phyloP scores from a whole-genome alignment of 2,329 filamentous ascomycete species.

The Penicillium sp. region DNA sequence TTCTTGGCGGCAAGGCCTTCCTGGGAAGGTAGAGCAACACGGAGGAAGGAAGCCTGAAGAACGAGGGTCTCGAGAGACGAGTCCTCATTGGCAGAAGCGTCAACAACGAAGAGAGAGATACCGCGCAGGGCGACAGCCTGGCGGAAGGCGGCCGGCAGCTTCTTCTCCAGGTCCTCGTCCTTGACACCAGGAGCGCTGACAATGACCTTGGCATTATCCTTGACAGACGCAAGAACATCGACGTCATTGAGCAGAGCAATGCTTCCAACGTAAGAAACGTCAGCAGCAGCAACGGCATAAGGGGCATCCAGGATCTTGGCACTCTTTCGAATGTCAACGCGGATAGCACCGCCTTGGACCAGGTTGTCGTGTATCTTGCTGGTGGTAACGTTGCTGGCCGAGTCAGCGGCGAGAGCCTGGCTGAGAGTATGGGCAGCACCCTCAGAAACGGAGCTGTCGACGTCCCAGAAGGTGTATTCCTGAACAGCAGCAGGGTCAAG shows the following conservation, averaged over 20 bases:
- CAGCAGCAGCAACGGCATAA: conserved; percentile 75
- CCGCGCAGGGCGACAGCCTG: conserved; percentile 69
- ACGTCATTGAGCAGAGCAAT: conserved; percentile 77
- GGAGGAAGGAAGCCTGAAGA: conserved; percentile 78
- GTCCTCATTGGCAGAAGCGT: conserved; percentile 66
- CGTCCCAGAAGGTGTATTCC: conserved; percentile 93
- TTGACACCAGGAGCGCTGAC: conserved; percentile 76
- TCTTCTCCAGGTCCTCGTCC: conserved; percentile 85
- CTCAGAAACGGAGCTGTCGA: conserved; percentile 69
- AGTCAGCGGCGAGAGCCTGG: conserved; percentile 60
- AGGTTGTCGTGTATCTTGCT: conserved; percentile 62
- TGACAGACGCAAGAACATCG: conserved; percentile 68
- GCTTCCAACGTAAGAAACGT: conserved; percentile 75
- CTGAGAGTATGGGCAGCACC: conserved; percentile 63
- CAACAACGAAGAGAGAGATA: conserved; percentile 71
- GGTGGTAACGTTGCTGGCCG: conserved; percentile 60
- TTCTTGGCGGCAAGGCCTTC: conserved; percentile 64
- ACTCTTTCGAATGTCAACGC: conserved; percentile 81
- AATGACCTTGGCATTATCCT: conserved; percentile 69
- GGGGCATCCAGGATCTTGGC: conserved; percentile 80
- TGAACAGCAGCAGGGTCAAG: conserved; percentile 58
- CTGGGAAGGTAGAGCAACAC: conserved; percentile 67
- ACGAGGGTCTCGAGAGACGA: conserved; percentile 68
- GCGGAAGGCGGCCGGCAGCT: conserved; percentile 68
- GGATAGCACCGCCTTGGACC: conserved; percentile 70